Base-by-base conservation (phyloP, 208 protist species). In the Vickermania ingenoplastis region DNA sequence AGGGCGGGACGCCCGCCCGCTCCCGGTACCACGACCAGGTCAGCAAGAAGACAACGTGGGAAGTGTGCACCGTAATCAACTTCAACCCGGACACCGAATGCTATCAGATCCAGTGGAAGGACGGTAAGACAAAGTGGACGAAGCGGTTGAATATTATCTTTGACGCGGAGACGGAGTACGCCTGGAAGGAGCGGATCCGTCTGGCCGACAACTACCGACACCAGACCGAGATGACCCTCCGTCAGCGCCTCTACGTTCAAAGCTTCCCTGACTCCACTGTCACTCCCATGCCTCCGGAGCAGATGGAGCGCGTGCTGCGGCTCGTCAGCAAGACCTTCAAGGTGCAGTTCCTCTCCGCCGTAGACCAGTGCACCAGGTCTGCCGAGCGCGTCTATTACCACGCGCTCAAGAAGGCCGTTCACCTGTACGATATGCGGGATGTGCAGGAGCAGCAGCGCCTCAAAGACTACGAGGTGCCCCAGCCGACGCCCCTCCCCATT, bases 71-170 rank as follows among this genome's bases (percentile, higher is more conserved):
- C 27, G 91, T 95, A 21, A 69, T 76, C 2, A 62, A 24, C 3
- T 97, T 92, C 77, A 73, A 94, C 56, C 69, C 69, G 27, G 72
- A 73, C 25, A 76, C 59, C 21, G 51, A 75, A 28, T 75, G 68
- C 58, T 97, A 84, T 61, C 73, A 76, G 30, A 80, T 97, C 31
- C 61, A 63, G 36, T 97, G 91, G 89, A 27, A 57, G 4, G 73
- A 81, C 31, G 81, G 84, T n/a, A 73, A 67, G 49, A 66, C 64
- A 7, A 94, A 95, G 62, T 94, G 82, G 86, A 90, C 90, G 22
- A 76, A 75, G 24, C 75, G 92, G 21, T 75, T 97, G 26, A 97
- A 97, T 76, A 83, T 97, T 31, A 73, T 85, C 29, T 97, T 97
- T 60, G 86, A 93, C 58, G 77, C 17, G 2, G 92, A 97, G 71